A percentile compares a stretch with the other conserved stretches of the same genome.
phyloP scores from a whole-genome alignment of 768 basidiomycete species.

The Mrakia blollopis region DNA sequence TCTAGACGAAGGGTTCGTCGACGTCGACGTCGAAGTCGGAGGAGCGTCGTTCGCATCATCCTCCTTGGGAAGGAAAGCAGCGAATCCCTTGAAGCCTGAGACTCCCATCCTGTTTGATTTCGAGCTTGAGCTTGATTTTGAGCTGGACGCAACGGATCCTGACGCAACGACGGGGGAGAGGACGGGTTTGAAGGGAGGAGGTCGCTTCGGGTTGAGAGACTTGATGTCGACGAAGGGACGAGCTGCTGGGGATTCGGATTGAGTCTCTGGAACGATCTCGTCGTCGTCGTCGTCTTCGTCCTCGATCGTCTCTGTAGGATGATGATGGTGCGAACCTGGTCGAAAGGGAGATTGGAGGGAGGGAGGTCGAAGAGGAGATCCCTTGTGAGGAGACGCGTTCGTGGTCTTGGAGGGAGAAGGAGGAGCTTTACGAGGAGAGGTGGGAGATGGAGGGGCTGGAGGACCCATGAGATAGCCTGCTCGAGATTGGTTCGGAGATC shows the following conservation, averaged over 20 bases:
- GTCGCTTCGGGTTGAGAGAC: neutral
- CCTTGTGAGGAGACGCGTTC: neutral
- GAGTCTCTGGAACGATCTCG: conserved; percentile 19
- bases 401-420: neutral
- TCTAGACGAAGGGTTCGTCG: neutral
- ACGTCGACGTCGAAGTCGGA: neutral
- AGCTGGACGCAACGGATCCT: neutral
- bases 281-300: conserved; percentile 19
- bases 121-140: neutral
- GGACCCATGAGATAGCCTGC: neutral
- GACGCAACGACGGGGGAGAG: neutral
- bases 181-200: neutral
- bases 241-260: neutral
- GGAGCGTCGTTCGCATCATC: neutral
- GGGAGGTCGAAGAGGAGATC: neutral
- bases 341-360: neutral
- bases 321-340: neutral
- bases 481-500: neutral
- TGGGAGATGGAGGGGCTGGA: conserved; percentile 6
- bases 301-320: neutral
- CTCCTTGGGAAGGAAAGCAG: neutral
- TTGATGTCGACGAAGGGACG: neutral
- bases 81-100: neutral
- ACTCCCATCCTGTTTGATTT: no score
- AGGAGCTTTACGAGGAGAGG: neutral